A percentile compares a stretch with the other conserved stretches of the same genome.
Evolutionary conservation across 2,329 filamentous ascomycete species (phyloP).

Genomic region (Trichophyton schoenleinii): DNA sequence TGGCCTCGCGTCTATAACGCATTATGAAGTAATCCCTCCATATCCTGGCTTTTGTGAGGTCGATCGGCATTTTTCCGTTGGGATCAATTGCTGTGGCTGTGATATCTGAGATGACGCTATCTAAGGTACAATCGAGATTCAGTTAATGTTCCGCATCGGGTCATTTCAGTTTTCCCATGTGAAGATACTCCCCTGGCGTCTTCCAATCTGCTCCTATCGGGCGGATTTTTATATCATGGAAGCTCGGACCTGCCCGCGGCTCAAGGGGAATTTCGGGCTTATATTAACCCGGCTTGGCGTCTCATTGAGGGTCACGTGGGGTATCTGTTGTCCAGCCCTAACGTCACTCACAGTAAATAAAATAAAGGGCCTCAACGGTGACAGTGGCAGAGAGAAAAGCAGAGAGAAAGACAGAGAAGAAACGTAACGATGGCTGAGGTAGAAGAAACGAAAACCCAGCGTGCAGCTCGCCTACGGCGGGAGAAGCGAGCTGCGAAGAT

Average conservation of each 20-base stretch:
- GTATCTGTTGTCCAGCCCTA: neutral
- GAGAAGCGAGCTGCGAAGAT: slow-evolving; percentile 54
- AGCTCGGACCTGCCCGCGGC: neutral
- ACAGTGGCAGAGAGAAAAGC: too few species aligned
- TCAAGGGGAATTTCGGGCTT: neutral
- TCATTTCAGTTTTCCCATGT: too few species aligned
- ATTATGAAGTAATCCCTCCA: neutral
- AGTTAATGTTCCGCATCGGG: neutral
- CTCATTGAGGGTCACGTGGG: neutral
- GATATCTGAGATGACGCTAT: neutral
- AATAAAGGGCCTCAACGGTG: too few species aligned
- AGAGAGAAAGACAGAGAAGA: neutral
- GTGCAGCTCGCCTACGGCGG: slow-evolving; percentile 47
- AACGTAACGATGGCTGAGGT: neutral
- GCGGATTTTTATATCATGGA: too few species aligned
- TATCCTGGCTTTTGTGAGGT: neutral
- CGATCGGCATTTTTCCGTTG: neutral
- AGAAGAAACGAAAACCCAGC: slow-evolving; percentile 37
- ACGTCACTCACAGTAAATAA: neutral
- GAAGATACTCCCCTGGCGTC: too few species aligned
- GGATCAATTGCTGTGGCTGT: neutral
- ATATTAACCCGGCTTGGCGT: neutral
- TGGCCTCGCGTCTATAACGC: neutral
- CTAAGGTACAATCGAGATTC: neutral
- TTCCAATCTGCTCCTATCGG: too few species aligned